Base-by-base conservation (phyloP, 2,329 filamentous ascomycete genomes). In the Talaromyces funiculosus region DNA sequence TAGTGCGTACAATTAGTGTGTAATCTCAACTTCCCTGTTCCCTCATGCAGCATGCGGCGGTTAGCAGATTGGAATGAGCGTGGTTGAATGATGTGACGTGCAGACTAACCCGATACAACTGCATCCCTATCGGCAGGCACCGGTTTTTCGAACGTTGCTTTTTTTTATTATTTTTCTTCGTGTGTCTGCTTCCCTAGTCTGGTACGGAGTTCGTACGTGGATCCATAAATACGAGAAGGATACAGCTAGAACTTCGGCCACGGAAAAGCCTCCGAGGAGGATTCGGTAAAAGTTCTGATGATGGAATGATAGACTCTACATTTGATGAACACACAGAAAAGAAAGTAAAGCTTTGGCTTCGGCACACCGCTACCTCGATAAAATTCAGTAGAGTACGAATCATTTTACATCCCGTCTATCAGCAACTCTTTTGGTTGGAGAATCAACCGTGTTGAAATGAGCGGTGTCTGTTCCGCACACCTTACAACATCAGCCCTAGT, bases 31-130 rank as follows among this genome's bases (percentile, higher is more conserved):
- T 24, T 26, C 55, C 55, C 45, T 57, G 55, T 20, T 38, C 55
- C 35, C 20, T 57, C 42, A 57, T 57, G 55, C 55, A 57, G 55
- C 31, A 49, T 45, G 42, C 55, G 40, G 55, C 55, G 55, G 57
- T 53, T 59, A 42, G 18, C 20, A 58, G 43, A 47, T 38, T 57
- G 33, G 38, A 33, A 18, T 12, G 20, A 56, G 53, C 53, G 38
- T 45, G 42, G 42, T 58, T 20, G 24, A 53, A 22, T 20, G 33
- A 53, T 54, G 53, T 59, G 57, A 59, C 57, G 47, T 59, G 47
- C 57, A 59, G 22, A 51, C 56, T 31, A 58, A n/a, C 42, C 45
- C 24, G 40, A 26, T 35, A 29, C 38, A n/a, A 31, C 55, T 57
- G 14, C 55, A 47, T 45, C 43, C 33, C 57, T 53, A 38, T 59